Conservation (phyloP, 495 filamentous ascomycete species). For the Aspergillus bertholletiae region DNA sequence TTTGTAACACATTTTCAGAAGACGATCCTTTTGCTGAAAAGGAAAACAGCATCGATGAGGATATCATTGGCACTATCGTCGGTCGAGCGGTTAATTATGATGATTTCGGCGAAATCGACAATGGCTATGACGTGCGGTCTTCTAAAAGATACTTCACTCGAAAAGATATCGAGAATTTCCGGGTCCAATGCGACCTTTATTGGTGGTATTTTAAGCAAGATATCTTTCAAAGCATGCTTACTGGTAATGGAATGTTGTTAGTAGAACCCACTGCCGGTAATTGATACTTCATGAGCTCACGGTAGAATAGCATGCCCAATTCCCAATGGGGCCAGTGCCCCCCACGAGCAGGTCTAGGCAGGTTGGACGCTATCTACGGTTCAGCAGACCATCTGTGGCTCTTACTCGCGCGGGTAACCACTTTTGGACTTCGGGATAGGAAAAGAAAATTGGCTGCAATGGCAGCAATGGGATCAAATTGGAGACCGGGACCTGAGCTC, state of each 20-base stretch:
- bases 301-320: conserved; percentile 64
- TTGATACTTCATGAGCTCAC: conserved; percentile 10
- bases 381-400: conserved; percentile 83
- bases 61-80: conserved; percentile 39
- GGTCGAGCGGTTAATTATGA: conserved; percentile 46
- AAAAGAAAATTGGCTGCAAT: conserved; percentile 64
- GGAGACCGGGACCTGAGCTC: conserved; percentile 54
- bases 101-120: conserved; percentile 40
- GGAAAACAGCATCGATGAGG: conserved; percentile 38
- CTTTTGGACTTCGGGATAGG: conserved; percentile 76
- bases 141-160: conserved; percentile 49
- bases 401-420: conserved; percentile 74
- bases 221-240: conserved; percentile 83
- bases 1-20: conserved; percentile 20
- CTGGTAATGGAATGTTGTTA: conserved; percentile 81
- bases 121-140: conserved; percentile 5
- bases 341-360: conserved; percentile 75
- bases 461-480: conserved; percentile 47
- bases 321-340: conserved; percentile 78
- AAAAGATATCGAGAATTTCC: conserved; percentile 73
- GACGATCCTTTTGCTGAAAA: conserved; percentile 45
- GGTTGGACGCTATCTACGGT: conserved; percentile 77
- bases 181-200: conserved; percentile 80
- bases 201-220: conserved; percentile 98
- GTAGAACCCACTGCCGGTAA: conserved; percentile 27